phyloP scores from a whole-genome alignment of 345 rosid genomes.

The Laguncularia racemosa region DNA sequence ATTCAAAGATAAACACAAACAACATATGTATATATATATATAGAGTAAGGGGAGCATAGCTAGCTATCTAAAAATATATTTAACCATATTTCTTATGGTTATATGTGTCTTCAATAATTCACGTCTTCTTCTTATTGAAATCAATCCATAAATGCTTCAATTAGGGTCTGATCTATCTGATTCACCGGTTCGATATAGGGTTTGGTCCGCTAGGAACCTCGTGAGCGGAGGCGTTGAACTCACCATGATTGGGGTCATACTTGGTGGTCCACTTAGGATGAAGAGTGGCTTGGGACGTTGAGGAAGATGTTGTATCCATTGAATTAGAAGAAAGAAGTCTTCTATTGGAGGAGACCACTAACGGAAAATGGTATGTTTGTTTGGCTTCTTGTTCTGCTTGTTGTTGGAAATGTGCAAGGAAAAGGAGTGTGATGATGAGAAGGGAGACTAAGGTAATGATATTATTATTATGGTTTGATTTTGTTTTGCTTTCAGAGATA shows the following conservation, averaged over 20 bases:
- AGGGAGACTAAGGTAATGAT: constrained; percentile 27
- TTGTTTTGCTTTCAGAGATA: constrained; percentile 15
- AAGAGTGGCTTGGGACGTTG: constrained; percentile 24
- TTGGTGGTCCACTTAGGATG: constrained; percentile 23
- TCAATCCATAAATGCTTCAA: constrained; percentile 15
- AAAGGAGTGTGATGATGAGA: constrained; percentile 30
- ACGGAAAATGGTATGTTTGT: constrained; percentile 8
- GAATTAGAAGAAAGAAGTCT: constrained; percentile 36
- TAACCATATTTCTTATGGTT: no score
- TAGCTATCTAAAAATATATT: no score
- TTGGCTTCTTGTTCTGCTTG: constrained; percentile 12
- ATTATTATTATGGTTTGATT: constrained; percentile 21
- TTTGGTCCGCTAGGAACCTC: constrained; percentile 94
- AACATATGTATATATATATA: no score
- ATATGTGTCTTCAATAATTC: no score
- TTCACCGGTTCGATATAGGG: constrained; percentile 79
- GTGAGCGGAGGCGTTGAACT: constrained; percentile 52
- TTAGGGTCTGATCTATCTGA: constrained; percentile 11
- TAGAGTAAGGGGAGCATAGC: no score
- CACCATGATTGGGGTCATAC: constrained; percentile 15
- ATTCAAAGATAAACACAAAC: no score
- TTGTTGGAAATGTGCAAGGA: constrained; percentile 20
- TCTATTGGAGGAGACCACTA: not conserved
- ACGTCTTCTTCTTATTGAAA: constrained; percentile 9
- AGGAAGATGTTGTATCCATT: constrained; percentile 11